A percentile compares a stretch with the other conserved stretches of the same genome.
phyloP scores from a whole-genome alignment of 495 filamentous ascomycete species.

The Lepraria neglecta region DNA sequence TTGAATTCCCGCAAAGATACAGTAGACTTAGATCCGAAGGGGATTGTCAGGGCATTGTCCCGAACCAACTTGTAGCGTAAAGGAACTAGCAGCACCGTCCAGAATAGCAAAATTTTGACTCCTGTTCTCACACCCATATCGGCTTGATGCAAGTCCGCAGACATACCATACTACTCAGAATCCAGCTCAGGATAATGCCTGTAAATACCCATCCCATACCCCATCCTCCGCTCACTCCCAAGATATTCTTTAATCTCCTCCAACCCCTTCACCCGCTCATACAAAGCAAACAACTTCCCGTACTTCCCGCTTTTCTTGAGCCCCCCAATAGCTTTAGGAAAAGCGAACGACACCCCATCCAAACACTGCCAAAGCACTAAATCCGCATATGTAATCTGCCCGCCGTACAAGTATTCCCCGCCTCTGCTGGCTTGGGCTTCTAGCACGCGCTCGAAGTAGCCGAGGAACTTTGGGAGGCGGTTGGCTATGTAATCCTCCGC shows the following conservation, averaged over 20 bases:
- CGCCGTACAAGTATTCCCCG: constrained; percentile 53
- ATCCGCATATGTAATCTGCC: constrained; percentile 58
- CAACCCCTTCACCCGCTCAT: constrained; percentile 48
- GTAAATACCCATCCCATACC: constrained; percentile 53
- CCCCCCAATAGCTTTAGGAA: constrained; percentile 52
- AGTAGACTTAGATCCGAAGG: too few relatives aligned
- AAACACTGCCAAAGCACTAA: constrained; percentile 60
- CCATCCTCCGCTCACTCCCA: constrained; percentile 48
- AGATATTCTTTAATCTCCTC: constrained; percentile 55
- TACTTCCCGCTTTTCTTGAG: constrained; percentile 44
- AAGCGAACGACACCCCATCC: constrained; percentile 51
- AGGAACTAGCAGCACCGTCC: too few relatives aligned
- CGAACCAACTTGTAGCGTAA: too few relatives aligned
- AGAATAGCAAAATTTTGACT: too few relatives aligned
- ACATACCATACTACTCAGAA: constrained; percentile 6
- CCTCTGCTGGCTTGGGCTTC: constrained; percentile 42
- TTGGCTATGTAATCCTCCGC: constrained; percentile 47
- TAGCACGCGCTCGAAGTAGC: constrained; percentile 58
- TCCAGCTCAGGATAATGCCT: constrained; percentile 60
- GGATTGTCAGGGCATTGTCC: too few relatives aligned
- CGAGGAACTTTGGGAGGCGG: constrained; percentile 60
- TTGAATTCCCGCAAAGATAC: too few relatives aligned
- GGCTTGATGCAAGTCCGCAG: too few relatives aligned
- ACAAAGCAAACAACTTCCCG: constrained; percentile 48
- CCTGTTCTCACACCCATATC: too few relatives aligned